Evolutionary conservation across 768 basidiomycete species (phyloP).

Genomic region (Mrakia blollopis): DNA sequence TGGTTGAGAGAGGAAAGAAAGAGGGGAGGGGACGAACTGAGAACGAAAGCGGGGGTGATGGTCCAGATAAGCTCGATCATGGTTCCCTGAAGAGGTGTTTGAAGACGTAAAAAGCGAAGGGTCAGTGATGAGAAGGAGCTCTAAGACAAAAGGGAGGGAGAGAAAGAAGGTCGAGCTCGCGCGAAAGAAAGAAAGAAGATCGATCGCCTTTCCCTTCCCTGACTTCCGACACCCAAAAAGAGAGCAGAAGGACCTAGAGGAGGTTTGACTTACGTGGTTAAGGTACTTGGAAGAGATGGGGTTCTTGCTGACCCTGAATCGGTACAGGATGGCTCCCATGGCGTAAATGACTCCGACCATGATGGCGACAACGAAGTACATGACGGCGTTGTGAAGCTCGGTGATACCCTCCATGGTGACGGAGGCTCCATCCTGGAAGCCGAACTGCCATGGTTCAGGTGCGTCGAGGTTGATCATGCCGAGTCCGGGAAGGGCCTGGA

Average conservation of each 20-base stretch:
- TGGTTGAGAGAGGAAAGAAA: too few species aligned
- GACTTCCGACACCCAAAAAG: too few species aligned
- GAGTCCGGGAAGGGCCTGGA: constrained; percentile 36
- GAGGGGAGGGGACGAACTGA: constrained; percentile 4
- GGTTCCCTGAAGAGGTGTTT: background rate
- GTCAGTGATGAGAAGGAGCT: background rate
- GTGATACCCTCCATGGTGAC: constrained; percentile 32
- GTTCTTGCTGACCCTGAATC: constrained; percentile 33
- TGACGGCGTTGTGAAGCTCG: constrained; percentile 30
- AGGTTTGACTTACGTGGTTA: constrained; percentile 34
- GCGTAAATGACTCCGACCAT: constrained; percentile 34
- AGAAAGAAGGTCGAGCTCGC: background rate
- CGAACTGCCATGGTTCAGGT: constrained; percentile 28
- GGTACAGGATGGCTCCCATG: constrained; percentile 32
- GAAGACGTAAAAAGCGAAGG: background rate
- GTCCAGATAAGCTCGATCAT: constrained; percentile 37
- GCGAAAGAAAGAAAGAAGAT: background rate
- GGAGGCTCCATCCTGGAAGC: constrained; percentile 30
- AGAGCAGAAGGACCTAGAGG: background rate
- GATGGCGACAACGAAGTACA: constrained; percentile 34
- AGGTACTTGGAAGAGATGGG: constrained; percentile 35
- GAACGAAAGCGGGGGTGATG: constrained; percentile 36
- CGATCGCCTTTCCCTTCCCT: too few species aligned
- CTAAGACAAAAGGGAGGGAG: background rate
- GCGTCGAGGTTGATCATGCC: constrained; percentile 18